phyloP scores from a whole-genome alignment of 2,329 filamentous ascomycete species.

The Pseudocercospora pini-densiflorae region DNA sequence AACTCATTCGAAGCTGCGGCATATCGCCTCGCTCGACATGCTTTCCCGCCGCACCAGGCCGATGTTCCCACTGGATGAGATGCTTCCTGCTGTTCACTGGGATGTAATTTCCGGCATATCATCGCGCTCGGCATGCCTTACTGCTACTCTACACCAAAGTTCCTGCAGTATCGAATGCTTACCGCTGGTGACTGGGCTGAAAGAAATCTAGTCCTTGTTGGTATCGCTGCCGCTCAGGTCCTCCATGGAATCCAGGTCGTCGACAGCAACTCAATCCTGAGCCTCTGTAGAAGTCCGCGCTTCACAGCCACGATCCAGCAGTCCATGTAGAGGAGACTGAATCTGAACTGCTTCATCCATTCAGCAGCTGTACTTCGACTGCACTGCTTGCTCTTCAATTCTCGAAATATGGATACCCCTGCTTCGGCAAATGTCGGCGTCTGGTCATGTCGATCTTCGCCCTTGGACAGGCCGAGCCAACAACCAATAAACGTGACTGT shows the following conservation, averaged over 20 bases:
- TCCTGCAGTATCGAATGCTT: neutral
- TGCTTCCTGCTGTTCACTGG: neutral
- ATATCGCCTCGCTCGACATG: constrained; percentile 13
- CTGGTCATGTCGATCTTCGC: neutral
- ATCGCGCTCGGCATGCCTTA: constrained; percentile 16
- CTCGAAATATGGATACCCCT: neutral
- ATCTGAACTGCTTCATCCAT: neutral
- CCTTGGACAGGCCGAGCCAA: too few relatives aligned
- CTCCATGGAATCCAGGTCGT: neutral
- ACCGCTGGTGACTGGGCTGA: neutral
- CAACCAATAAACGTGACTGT: too few relatives aligned
- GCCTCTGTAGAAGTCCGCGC: neutral
- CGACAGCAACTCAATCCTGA: neutral
- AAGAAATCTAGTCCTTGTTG: neutral
- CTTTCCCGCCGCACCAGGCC: constrained; percentile 14
- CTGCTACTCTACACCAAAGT: neutral
- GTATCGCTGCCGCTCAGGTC: neutral
- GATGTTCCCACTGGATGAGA: neutral
- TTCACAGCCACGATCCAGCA: neutral
- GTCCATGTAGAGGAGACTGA: neutral
- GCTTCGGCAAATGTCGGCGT: neutral
- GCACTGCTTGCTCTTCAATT: neutral
- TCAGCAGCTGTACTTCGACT: too few relatives aligned
- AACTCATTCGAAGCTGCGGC: constrained; percentile 26
- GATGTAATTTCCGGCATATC: constrained; percentile 6